These are phyloP conservation scores for Pythium coloratum DNA, from an alignment of 352 stramenopile species.

Conservation along the genomic window DNA sequence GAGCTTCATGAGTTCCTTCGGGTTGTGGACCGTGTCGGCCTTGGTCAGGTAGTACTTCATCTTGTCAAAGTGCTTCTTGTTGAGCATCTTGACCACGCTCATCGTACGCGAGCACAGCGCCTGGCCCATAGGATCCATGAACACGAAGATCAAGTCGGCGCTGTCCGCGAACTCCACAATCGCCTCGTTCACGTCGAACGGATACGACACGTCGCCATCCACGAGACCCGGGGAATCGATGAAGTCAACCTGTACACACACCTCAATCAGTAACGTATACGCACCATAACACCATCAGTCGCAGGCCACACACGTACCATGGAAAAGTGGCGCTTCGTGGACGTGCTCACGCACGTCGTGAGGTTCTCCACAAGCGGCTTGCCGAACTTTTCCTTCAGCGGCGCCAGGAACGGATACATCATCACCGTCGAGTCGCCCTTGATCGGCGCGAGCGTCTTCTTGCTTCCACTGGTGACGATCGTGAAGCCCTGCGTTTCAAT, in stretches of 20 bases:
- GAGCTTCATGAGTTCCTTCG: slow-evolving; percentile 69
- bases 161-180: slow-evolving; percentile 54
- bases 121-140: slow-evolving; percentile 65
- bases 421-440: slow-evolving; percentile 65
- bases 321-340: slow-evolving; percentile 46
- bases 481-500: slow-evolving; percentile 75
- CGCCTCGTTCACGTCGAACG: slow-evolving; percentile 65
- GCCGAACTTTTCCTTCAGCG: slow-evolving; percentile 52
- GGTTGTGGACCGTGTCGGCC: slow-evolving; percentile 58
- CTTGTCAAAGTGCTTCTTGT: slow-evolving; percentile 52
- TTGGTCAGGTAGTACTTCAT: slow-evolving; percentile 71
- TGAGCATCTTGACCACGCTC: slow-evolving; percentile 63
- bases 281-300: background rate
- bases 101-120: slow-evolving; percentile 70
- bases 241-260: slow-evolving; percentile 46
- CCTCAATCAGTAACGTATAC: background rate
- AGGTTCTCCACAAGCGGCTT: slow-evolving; percentile 66
- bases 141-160: slow-evolving; percentile 69
- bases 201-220: slow-evolving; percentile 67
- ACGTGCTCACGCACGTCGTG: slow-evolving; percentile 55
- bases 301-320: slow-evolving; percentile 24
- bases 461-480: slow-evolving; percentile 57
- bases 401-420: slow-evolving; percentile 57
- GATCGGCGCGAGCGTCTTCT: slow-evolving; percentile 56
- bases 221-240: slow-evolving; percentile 73